A percentile compares a stretch with the other conserved stretches of the same genome.
phyloP scores from a whole-genome alignment of 78 protist genomes.

The Tieghemostelium lacteum region DNA sequence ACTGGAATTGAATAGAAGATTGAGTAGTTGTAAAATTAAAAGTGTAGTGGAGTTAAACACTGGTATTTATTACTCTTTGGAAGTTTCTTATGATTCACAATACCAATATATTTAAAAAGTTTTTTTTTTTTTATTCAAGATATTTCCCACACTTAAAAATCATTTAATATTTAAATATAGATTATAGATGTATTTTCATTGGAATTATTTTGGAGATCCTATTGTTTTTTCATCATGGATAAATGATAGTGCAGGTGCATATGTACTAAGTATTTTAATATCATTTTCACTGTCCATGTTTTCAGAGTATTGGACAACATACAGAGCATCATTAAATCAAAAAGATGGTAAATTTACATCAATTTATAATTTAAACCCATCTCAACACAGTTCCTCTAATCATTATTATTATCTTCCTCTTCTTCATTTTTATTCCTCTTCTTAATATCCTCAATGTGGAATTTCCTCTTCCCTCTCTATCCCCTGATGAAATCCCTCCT shows the following conservation, averaged over 20 bases:
- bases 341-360: neutral
- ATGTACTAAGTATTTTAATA: slow-evolving; percentile 5
- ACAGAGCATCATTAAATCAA: slow-evolving; percentile 32
- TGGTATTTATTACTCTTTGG: no score
- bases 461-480: no score
- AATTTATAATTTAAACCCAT: neutral
- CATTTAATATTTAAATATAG: no score
- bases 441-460: neutral
- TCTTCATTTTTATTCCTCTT: no score
- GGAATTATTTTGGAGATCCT: neutral
- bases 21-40: no score
- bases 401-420: neutral
- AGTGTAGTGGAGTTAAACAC: no score
- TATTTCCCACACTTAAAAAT: no score
- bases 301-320: slow-evolving; percentile 45
- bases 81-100: no score
- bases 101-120: no score
- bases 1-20: no score
- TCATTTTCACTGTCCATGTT: slow-evolving; percentile 18
- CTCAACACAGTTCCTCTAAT: neutral
- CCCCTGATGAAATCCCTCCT: no score
- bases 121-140: no score
- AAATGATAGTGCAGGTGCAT: slow-evolving; percentile 18
- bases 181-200: slow-evolving; percentile 66
- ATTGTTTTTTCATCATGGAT: slow-evolving; percentile 52